phyloP scores from a whole-genome alignment of 2,329 filamentous ascomycete genomes.

The Alternaria arbusti region DNA sequence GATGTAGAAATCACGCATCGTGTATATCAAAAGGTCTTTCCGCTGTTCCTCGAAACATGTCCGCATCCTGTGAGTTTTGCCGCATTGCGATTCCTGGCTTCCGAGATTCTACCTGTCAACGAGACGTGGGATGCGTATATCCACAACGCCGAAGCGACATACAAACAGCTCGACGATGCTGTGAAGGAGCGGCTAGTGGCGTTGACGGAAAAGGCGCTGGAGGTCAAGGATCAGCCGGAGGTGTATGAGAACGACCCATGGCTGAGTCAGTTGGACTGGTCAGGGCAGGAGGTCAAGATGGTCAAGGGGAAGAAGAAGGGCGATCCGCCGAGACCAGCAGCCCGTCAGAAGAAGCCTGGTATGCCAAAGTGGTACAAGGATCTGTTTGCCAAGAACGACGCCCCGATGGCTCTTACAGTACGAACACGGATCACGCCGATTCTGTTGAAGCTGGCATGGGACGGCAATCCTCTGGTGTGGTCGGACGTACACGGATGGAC shows the following conservation, averaged over 20 bases:
- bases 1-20: constrained; percentile 92
- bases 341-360: constrained; percentile 89
- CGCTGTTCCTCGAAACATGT: constrained; percentile 85
- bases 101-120: constrained; percentile 90
- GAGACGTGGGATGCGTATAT: constrained; percentile 88
- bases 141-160: constrained; percentile 81
- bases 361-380: constrained; percentile 98
- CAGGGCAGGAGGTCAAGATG: constrained; percentile 89
- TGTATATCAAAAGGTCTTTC: constrained; percentile 93
- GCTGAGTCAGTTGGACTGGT: constrained; percentile 94
- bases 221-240: constrained; percentile 71
- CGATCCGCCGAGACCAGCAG: constrained; percentile 77
- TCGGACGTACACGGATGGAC: constrained; percentile 94
- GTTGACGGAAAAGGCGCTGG: constrained; percentile 78
- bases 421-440: constrained; percentile 87
- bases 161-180: constrained; percentile 75
- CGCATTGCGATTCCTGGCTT: constrained; percentile 88
- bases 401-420: constrained; percentile 78
- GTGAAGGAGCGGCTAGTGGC: constrained; percentile 76
- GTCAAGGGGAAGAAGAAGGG: constrained; percentile 88
- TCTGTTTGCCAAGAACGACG: constrained; percentile 73
- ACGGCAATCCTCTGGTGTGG: constrained; percentile 88
- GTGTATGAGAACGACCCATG: constrained; percentile 83
- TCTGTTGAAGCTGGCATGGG: constrained; percentile 84
- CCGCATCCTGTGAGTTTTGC: constrained; percentile 98